phyloP scores from a whole-genome alignment of 495 filamentous ascomycete species.

The Oidiodendron maius region DNA sequence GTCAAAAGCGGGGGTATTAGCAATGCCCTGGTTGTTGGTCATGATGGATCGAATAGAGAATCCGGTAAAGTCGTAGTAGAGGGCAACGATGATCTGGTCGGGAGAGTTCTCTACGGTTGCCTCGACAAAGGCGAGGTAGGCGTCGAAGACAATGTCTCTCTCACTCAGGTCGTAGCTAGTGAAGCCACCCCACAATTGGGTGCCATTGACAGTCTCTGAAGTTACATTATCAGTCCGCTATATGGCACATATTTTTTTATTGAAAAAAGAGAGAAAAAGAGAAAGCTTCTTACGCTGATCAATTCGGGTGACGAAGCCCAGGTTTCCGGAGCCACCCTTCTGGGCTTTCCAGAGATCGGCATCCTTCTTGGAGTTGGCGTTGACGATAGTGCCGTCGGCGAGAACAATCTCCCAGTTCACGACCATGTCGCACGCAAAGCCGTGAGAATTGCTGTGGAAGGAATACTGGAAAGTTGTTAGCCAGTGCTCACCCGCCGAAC shows the following conservation, averaged over 20 bases:
- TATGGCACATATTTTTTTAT: slow-evolving; percentile 36
- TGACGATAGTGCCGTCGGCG: slow-evolving; percentile 39
- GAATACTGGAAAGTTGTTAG: slow-evolving; percentile 33
- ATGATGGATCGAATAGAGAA: slow-evolving; percentile 11
- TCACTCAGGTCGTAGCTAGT: slow-evolving; percentile 12
- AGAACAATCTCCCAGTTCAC: slow-evolving; percentile 42
- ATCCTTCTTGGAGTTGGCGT: slow-evolving; percentile 35
- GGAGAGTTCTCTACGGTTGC: slow-evolving; percentile 5
- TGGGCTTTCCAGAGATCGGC: slow-evolving; percentile 46
- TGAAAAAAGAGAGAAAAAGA: too few relatives aligned
- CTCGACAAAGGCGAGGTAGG: slow-evolving; percentile 19
- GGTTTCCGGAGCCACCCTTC: slow-evolving; percentile 48
- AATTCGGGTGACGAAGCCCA: slow-evolving; percentile 48
- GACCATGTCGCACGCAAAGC: slow-evolving; percentile 42
- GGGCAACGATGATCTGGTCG: slow-evolving; percentile 9
- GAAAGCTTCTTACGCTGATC: slow-evolving; percentile 43
- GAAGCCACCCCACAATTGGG: slow-evolving; percentile 35
- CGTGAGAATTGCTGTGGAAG: slow-evolving; percentile 30
- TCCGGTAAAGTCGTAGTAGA: slow-evolving; percentile 9
- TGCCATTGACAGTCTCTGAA: slow-evolving; percentile 32
- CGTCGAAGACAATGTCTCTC: slow-evolving; percentile 17
- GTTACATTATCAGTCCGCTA: slow-evolving; percentile 4
- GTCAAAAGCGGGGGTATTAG: slow-evolving; percentile 11
- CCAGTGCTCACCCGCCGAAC: slow-evolving; percentile 8
- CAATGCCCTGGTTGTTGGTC: slow-evolving; percentile 5